These are phyloP conservation scores for Phytopythium ostracodes DNA, from an alignment of 352 stramenopile species.

Conservation along the genomic window DNA sequence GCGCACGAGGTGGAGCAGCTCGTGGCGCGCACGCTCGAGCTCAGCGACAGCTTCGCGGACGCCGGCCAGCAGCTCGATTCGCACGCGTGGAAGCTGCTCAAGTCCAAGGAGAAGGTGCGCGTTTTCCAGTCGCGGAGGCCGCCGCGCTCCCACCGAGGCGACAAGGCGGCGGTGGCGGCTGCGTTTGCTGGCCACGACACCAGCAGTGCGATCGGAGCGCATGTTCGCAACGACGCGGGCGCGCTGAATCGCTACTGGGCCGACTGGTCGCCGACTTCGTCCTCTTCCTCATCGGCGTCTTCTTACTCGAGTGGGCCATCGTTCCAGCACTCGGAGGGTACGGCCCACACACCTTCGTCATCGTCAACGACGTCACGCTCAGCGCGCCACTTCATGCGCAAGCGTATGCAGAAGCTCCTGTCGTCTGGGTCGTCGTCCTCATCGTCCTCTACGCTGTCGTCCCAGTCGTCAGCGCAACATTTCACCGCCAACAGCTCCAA, in stretches of 20 bases:
- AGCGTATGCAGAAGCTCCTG: slow-evolving; percentile 2
- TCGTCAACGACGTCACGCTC: background rate
- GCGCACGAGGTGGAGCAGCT: slow-evolving; percentile 24
- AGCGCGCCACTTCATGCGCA: background rate
- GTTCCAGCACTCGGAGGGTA: background rate
- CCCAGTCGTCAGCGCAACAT: background rate
- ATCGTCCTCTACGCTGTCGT: slow-evolving; percentile 1
- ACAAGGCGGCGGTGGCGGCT: slow-evolving; percentile 3
- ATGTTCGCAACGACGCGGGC: background rate
- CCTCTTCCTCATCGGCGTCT: background rate
- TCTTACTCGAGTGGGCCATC: slow-evolving; percentile 8
- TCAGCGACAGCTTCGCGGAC: slow-evolving; percentile 26
- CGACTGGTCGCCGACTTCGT: slow-evolving; percentile 8
- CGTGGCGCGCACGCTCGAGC: slow-evolving; percentile 30
- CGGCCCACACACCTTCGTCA: background rate
- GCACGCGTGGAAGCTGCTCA: slow-evolving; percentile 37
- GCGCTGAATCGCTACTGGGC: background rate
- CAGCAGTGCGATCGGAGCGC: background rate
- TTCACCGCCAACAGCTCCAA: background rate
- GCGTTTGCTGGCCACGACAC: background rate
- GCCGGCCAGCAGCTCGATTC: slow-evolving; percentile 27
- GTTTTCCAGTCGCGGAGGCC: slow-evolving; percentile 27
- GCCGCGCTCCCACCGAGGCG: background rate
- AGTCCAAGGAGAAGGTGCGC: slow-evolving; percentile 30
- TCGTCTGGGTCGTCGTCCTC: slow-evolving; percentile 2